Evolutionary conservation across 352 stramenopile species (phyloP).

Genomic region (Phytophthora melonis): DNA sequence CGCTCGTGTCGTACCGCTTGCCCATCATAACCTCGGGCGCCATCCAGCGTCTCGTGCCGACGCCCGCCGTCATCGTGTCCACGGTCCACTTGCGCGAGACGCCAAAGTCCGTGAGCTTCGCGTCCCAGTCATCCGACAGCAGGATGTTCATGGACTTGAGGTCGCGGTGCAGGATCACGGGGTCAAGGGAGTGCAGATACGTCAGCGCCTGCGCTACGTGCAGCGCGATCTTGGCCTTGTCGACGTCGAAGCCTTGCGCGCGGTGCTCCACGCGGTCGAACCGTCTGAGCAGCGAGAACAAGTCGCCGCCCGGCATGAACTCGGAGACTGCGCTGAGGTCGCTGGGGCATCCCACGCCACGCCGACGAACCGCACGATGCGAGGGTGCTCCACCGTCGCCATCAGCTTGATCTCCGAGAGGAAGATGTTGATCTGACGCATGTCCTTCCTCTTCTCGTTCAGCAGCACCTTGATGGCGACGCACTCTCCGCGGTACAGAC

Average conservation of each 20-base stretch:
- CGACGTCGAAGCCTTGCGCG: slow-evolving; percentile 41
- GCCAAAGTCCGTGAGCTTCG: slow-evolving; percentile 73
- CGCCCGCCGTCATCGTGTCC: slow-evolving; percentile 58
- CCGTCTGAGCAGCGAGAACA: slow-evolving; percentile 46
- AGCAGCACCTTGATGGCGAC: slow-evolving; percentile 69
- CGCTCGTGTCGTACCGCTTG: slow-evolving; percentile 53
- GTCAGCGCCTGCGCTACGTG: slow-evolving; percentile 54
- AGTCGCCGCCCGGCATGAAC: slow-evolving; percentile 59
- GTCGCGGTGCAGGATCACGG: slow-evolving; percentile 55
- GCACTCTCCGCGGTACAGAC: slow-evolving; percentile 48
- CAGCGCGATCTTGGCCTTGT: slow-evolving; percentile 55
- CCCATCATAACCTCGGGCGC: slow-evolving; percentile 63
- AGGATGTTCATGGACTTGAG: slow-evolving; percentile 76
- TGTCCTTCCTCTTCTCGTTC: slow-evolving; percentile 45
- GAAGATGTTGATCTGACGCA: slow-evolving; percentile 65
- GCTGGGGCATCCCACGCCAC: slow-evolving; percentile 60
- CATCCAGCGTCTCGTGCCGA: slow-evolving; percentile 57
- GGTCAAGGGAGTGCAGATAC: slow-evolving; percentile 64
- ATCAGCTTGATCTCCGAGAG: slow-evolving; percentile 68
- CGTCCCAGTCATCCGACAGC: slow-evolving; percentile 34
- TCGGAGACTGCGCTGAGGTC: slow-evolving; percentile 64
- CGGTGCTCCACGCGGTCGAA: slow-evolving; percentile 46
- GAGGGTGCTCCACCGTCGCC: slow-evolving; percentile 59
- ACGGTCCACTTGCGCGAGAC: slow-evolving; percentile 46
- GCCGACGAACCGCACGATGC: slow-evolving; percentile 69